These are phyloP conservation scores for Linanthus parryae DNA, from an alignment of 148 eudicot species.

Conservation along the genomic window DNA sequence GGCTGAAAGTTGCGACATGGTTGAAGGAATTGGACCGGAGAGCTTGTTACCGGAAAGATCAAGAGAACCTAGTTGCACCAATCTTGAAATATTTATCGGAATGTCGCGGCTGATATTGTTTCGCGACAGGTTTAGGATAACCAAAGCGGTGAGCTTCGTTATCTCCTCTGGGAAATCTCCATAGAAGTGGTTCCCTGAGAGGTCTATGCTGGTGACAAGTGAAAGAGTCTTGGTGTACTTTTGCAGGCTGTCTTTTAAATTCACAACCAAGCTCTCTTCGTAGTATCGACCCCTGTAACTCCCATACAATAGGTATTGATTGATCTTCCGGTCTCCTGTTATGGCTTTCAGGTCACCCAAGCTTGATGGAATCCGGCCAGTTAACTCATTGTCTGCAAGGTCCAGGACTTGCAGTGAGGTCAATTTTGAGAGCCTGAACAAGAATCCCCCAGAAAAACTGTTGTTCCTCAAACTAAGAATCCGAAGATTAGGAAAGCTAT, in stretches of 20 bases:
- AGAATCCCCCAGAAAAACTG: constrained; percentile 23
- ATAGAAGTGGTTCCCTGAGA: constrained; percentile 30
- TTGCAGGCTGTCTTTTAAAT: constrained; percentile 19
- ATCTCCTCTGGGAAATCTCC: constrained; percentile 36
- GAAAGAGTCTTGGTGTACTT: constrained; percentile 26
- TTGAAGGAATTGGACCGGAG: constrained; percentile 37
- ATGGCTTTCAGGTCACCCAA: constrained; percentile 22
- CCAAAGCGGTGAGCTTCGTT: constrained; percentile 20
- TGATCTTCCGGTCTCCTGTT: constrained; percentile 13
- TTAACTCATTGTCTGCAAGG: constrained; percentile 25
- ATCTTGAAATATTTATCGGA: constrained; percentile 25
- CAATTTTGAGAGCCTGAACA: constrained; percentile 13
- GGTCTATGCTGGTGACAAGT: constrained; percentile 37
- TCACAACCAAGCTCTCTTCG: constrained; percentile 31
- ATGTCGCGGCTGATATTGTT: constrained; percentile 37
- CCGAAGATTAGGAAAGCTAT: constrained; percentile 16
- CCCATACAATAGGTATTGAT: constrained; percentile 15
- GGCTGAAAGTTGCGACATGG: constrained; percentile 24
- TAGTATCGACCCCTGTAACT: constrained; percentile 17
- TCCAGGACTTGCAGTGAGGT: constrained; percentile 34
- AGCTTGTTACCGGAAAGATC: constrained; percentile 41
- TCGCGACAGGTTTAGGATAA: constrained; percentile 35
- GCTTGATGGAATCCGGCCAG: constrained; percentile 27
- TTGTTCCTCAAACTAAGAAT: constrained; percentile 29
- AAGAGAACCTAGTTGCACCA: constrained; percentile 23